Percentiles rank a stretch among this genome's conserved stretches.
Evolutionary conservation across 192 early-diverging fungal species (phyloP).

Genomic region (Umbelopsis vinacea): DNA sequence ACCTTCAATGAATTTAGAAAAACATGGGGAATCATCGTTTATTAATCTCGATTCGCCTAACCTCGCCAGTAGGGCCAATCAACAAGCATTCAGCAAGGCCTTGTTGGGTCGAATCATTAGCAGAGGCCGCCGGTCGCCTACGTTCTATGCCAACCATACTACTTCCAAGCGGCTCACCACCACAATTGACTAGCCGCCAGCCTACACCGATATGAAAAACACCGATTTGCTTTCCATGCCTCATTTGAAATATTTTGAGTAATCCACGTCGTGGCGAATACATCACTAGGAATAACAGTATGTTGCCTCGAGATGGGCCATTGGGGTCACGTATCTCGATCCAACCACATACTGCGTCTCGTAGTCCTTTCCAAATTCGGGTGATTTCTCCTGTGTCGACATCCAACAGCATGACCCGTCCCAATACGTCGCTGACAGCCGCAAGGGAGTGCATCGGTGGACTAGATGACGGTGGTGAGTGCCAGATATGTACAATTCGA

Average conservation of each 20-base stretch:
- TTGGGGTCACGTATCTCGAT: constrained; percentile 45
- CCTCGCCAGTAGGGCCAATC: constrained; percentile 58
- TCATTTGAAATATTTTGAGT: constrained; percentile 65
- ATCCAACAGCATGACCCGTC: constrained; percentile 71
- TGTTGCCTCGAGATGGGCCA: not conserved
- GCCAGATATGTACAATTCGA: constrained; percentile 53
- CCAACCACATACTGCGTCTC: constrained; percentile 76
- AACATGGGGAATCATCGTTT: not conserved
- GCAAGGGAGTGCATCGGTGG: constrained; percentile 51
- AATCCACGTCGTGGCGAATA: constrained; percentile 66
- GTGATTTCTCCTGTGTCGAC: constrained; percentile 65
- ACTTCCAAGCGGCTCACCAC: constrained; percentile 48
- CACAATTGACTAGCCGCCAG: constrained; percentile 53
- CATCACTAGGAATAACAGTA: constrained; percentile 63
- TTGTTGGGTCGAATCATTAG: constrained; percentile 20
- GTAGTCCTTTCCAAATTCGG: constrained; percentile 73
- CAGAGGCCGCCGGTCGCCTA: not conserved
- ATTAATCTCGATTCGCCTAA: constrained; percentile 40
- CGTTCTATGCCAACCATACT: constrained; percentile 38
- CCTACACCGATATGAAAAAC: constrained; percentile 62
- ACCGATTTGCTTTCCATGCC: constrained; percentile 64
- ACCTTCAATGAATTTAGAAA: too few species aligned
- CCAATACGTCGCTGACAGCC: constrained; percentile 67
- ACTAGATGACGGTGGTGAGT: constrained; percentile 50
- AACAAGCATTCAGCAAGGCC: constrained; percentile 53